Conservation (phyloP, 1,139 yeast species). For the Taphrina communis region DNA sequence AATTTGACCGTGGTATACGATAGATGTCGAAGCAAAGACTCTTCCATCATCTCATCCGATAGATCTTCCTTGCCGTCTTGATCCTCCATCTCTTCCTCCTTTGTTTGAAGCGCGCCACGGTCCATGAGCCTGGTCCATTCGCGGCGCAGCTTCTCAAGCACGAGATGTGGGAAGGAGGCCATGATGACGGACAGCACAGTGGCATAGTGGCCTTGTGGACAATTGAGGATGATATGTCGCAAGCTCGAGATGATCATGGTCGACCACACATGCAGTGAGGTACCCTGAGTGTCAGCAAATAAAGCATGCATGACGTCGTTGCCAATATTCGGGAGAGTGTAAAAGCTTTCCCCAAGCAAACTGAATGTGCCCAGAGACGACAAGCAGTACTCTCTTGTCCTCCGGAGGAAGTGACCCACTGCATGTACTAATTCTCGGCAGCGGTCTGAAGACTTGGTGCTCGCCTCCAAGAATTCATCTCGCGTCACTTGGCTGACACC, state of each 20-base stretch:
- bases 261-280: slow-evolving; percentile 95
- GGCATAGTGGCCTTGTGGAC: slow-evolving; percentile 74
- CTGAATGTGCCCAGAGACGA: slow-evolving; percentile 88
- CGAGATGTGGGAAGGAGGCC: slow-evolving; percentile 73
- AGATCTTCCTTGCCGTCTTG: slow-evolving; percentile 76
- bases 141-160: slow-evolving; percentile 70
- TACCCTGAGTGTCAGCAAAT: slow-evolving; percentile 83
- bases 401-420: slow-evolving; percentile 94
- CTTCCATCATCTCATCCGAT: slow-evolving; percentile 98
- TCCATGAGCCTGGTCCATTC: slow-evolving; percentile 67
- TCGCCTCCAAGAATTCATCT: slow-evolving; percentile 93
- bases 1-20: slow-evolving; percentile 93
- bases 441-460: slow-evolving; percentile 90
- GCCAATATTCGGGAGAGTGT: slow-evolving; percentile 84
- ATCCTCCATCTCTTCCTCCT: slow-evolving; percentile 54
- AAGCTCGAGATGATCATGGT: slow-evolving; percentile 91
- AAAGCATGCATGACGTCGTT: slow-evolving; percentile 78
- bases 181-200: slow-evolving; percentile 76
- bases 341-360: slow-evolving; percentile 85
- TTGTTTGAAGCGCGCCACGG: slow-evolving; percentile 43
- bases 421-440: slow-evolving; percentile 96
- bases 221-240: slow-evolving; percentile 82
- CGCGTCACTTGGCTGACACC: slow-evolving; percentile 94
- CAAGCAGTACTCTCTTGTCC: slow-evolving; percentile 89
- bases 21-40: slow-evolving; percentile 86